Base-by-base conservation (phyloP, 129 eudicot genomes). In the Pulicaria dysenterica region DNA sequence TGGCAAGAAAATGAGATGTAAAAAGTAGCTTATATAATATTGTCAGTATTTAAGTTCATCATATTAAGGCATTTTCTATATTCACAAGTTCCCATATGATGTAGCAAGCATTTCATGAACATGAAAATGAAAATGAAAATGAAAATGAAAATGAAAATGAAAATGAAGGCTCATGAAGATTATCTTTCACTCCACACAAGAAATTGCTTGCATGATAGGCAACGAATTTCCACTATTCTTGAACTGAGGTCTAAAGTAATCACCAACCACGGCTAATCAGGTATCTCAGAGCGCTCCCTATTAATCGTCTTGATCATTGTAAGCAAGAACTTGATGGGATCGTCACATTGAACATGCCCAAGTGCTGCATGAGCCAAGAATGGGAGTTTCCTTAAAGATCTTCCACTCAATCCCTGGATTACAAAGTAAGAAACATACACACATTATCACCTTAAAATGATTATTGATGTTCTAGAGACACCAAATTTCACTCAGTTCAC, bases 371-470 rank as follows among this genome's bases (percentile, higher is more conserved):
- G 98, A 43, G 97, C 81, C 80, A 94, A 75, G 68, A 94, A 94
- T 49, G 98, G 98, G 51, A 94, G 93, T 71, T 94, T 94, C 75
- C 98, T 82, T 57, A 94, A 86, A 11, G 98, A 85, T 79, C 98
- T 86, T 74, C 98, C 98, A 75, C 98, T 94, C 93, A 94, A 57
- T 24, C 97, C 97, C 98, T 94, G 91, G 46, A 82, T 48, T 60
- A 45, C 41, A 69, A 72, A 72, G 71, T 16, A 31, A 62, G 37
- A 81, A 8, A 4, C 37, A 67, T 9, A 15, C 10, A 58, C 41
- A 38, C 40, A 64, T 51, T 7, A 36, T 60, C 77, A 53, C 79
- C 61, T 9, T 7, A 73, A n/a, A 45, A 37, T 37, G 8, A 14
- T 19, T 58, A 31, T 51, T 12, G 4, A 14, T 44, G 8, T 46